phyloP scores from a whole-genome alignment of 164 flowering plant genomes.

The Berberis thunbergii region DNA sequence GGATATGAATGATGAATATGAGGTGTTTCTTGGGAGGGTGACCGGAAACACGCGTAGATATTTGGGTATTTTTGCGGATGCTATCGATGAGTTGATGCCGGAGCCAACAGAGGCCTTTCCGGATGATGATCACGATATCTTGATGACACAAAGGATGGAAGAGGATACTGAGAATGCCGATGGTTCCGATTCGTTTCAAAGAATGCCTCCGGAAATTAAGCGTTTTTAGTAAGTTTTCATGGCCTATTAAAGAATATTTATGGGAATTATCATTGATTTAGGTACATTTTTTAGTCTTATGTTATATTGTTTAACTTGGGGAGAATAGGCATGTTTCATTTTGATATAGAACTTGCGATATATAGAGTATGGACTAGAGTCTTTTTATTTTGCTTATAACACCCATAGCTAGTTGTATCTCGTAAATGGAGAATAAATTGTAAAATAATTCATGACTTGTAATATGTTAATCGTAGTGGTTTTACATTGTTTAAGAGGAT shows the following conservation, averaged over 20 bases:
- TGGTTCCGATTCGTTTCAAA: conserved; percentile 58
- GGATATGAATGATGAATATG: conserved; percentile 63
- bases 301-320: no score
- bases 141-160: conserved; percentile 86
- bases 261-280: neutral
- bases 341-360: no score
- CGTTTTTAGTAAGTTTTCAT: conserved; percentile 62
- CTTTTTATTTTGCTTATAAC: no score
- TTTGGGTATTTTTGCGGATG: conserved; percentile 66
- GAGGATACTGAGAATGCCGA: conserved; percentile 62
- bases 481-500: no score
- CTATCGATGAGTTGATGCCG: conserved; percentile 85
- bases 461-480: no score
- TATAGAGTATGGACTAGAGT: no score
- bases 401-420: no score
- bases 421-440: no score
- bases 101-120: conserved; percentile 75
- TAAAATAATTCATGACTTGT: no score
- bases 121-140: conserved; percentile 80
- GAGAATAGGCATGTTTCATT: no score
- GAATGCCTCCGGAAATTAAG: conserved; percentile 89
- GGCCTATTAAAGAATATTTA: neutral
- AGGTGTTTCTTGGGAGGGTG: conserved; percentile 47
- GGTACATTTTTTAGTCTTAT: no score
- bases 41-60: conserved; percentile 81